Conservation (phyloP, 306 rosid genomes). For the Glycine latifolia region DNA sequence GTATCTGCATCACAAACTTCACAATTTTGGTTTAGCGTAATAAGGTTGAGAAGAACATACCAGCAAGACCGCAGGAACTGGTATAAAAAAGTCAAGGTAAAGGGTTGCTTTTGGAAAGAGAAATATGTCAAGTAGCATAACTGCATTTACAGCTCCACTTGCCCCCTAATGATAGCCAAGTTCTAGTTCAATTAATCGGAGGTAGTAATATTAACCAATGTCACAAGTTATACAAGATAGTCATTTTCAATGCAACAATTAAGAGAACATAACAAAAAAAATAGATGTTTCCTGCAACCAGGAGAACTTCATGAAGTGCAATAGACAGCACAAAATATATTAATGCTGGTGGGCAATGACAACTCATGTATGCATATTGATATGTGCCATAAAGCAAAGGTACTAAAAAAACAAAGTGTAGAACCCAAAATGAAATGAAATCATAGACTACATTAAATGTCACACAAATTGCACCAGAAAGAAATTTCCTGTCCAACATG, state of each 20-base stretch:
- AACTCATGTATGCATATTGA: too few species aligned
- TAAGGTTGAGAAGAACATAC: slow-evolving; percentile 55
- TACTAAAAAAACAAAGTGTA: not conserved
- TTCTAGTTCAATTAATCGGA: slow-evolving; percentile 37
- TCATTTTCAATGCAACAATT: slow-evolving; percentile 18
- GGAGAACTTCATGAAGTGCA: too few species aligned
- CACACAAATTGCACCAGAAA: not conserved
- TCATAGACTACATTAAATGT: slow-evolving; percentile 5
- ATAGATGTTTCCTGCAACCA: too few species aligned
- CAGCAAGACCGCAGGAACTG: slow-evolving; percentile 83
- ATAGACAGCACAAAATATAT: too few species aligned
- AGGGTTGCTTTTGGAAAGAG: slow-evolving; percentile 79
- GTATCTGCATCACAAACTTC: slow-evolving; percentile 40
- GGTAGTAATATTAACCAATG: slow-evolving; percentile 36
- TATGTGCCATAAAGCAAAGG: too few species aligned
- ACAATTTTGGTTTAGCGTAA: slow-evolving; percentile 35
- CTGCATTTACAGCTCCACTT: slow-evolving; percentile 88
- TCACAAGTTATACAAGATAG: slow-evolving; percentile 22
- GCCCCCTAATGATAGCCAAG: slow-evolving; percentile 76
- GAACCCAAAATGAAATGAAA: slow-evolving; percentile 31
- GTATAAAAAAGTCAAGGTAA: slow-evolving; percentile 66
- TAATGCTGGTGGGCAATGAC: too few species aligned
- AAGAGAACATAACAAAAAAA: not conserved
- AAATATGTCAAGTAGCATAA: slow-evolving; percentile 81
- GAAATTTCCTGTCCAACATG: not conserved